A percentile compares a stretch with the other conserved stretches of the same genome.
Evolutionary conservation across 2,329 filamentous ascomycete species (phyloP).

Genomic region (Coniochaeta ligniaria): DNA sequence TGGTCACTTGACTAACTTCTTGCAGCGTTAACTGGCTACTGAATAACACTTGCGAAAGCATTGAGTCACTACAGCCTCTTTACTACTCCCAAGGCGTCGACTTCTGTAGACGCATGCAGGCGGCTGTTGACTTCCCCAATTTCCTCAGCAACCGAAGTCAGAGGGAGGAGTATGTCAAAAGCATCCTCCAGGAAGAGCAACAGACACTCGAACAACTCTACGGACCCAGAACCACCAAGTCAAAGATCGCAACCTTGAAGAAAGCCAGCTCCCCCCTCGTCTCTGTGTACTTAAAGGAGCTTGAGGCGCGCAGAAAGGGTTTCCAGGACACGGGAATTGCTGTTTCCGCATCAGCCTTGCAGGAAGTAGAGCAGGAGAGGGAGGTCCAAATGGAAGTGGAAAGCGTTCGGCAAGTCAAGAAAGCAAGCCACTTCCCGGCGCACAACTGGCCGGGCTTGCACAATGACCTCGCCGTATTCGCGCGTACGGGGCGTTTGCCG

Average conservation of each 20-base stretch:
- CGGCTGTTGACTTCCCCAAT: conserved; percentile 30
- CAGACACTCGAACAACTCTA: conserved; percentile 54
- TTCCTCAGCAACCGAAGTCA: conserved; percentile 28
- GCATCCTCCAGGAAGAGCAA: conserved; percentile 44
- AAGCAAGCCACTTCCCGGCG: conserved; percentile 29
- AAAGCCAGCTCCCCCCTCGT: conserved; percentile 11
- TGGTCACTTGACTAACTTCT: not conserved
- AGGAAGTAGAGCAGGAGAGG: conserved; percentile 54
- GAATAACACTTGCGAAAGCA: conserved; percentile 52
- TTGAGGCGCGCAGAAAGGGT: conserved; percentile 17
- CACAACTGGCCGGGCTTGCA: conserved; percentile 38
- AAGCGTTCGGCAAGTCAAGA: conserved; percentile 45
- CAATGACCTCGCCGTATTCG: conserved; percentile 36
- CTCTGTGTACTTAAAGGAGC: conserved; percentile 21
- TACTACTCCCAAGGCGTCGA: conserved; percentile 54
- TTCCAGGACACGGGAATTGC: conserved; percentile 31
- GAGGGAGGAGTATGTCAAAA: conserved; percentile 30
- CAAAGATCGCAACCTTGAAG: conserved; percentile 14
- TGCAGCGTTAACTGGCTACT: conserved; percentile 50
- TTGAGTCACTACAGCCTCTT: conserved; percentile 51
- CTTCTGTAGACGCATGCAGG: conserved; percentile 50
- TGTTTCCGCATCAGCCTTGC: conserved; percentile 39
- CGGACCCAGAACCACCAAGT: conserved; percentile 16
- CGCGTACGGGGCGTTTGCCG: conserved; percentile 32
- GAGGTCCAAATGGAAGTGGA: conserved; percentile 55